Percentiles rank a stretch among this genome's conserved stretches.
phyloP scores from a whole-genome alignment of 345 rosid species.

The Kandelia obovata region DNA sequence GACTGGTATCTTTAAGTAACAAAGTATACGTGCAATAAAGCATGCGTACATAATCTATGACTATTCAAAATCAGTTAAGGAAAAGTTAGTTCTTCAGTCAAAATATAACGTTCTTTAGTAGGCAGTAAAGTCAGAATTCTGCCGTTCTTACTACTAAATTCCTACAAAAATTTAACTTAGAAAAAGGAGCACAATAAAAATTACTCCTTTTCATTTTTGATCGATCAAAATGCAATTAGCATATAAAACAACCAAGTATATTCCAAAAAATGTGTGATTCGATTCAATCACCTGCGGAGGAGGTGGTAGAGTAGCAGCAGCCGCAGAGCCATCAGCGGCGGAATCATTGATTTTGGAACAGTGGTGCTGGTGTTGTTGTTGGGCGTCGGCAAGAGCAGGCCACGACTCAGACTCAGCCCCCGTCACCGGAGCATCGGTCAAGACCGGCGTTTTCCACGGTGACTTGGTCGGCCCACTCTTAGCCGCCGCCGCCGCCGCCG shows the following conservation, averaged over 20 bases:
- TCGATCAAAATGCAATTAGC: too few species aligned
- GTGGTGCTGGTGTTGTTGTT: slow-evolving; percentile 40
- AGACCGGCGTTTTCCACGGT: slow-evolving; percentile 70
- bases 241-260: background rate
- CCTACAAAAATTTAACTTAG: too few species aligned
- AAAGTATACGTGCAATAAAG: too few species aligned
- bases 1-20: too few species aligned
- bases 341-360: slow-evolving; percentile 36
- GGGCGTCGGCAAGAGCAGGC: slow-evolving; percentile 83
- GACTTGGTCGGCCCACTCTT: slow-evolving; percentile 43
- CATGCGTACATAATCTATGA: too few species aligned
- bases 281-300: background rate
- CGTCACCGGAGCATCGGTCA: slow-evolving; percentile 62
- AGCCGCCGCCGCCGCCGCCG: background rate
- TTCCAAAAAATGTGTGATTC: background rate
- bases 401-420: slow-evolving; percentile 64
- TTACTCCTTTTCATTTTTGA: too few species aligned
- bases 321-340: slow-evolving; percentile 20
- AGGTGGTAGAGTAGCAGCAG: slow-evolving; percentile 19
- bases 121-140: too few species aligned
- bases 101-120: too few species aligned
- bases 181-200: too few species aligned
- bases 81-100: too few species aligned
- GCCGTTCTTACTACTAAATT: too few species aligned
- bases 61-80: too few species aligned